Conservation (phyloP, 345 rosid species). For the Isatis tinctoria region DNA sequence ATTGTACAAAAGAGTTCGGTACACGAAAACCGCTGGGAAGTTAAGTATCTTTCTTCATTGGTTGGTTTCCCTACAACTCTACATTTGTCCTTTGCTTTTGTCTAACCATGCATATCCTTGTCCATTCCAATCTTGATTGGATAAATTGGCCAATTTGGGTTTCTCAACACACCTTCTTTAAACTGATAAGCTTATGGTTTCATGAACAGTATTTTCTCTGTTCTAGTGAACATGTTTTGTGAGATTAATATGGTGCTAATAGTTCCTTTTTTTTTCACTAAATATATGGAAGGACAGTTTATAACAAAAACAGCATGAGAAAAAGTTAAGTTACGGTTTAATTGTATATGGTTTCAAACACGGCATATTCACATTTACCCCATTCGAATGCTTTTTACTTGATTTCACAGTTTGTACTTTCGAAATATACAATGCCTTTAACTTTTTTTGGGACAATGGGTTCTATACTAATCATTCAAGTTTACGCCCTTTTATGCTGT, state of each 20-base stretch:
- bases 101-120: conserved; percentile 26
- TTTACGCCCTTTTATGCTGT: conserved; percentile 19
- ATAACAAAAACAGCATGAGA: not conserved
- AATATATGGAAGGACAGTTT: not conserved
- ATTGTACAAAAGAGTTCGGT: conserved; percentile 49
- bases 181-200: conserved; percentile 4
- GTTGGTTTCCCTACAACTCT: conserved; percentile 40
- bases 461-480: conserved; percentile 13
- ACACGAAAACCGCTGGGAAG: conserved; percentile 57
- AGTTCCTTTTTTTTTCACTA: not conserved
- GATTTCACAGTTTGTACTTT: conserved; percentile 28
- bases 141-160: not conserved
- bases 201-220: not conserved
- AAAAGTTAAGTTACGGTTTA: not conserved
- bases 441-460: conserved; percentile 21
- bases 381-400: conserved; percentile 14
- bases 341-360: not conserved
- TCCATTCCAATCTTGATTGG: conserved; percentile 9
- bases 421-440: conserved; percentile 18
- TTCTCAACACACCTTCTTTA: not conserved
- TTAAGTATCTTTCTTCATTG: conserved; percentile 62
- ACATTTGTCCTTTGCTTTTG: conserved; percentile 51
- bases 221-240: not conserved
- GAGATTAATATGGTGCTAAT: conserved; percentile 1
- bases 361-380: conserved; percentile 18